A percentile compares a stretch with the other conserved stretches of the same genome.
These are phyloP conservation scores for Ogataea dorogensis DNA, from an alignment of 805 yeast genomes.

Conservation along the genomic window DNA sequence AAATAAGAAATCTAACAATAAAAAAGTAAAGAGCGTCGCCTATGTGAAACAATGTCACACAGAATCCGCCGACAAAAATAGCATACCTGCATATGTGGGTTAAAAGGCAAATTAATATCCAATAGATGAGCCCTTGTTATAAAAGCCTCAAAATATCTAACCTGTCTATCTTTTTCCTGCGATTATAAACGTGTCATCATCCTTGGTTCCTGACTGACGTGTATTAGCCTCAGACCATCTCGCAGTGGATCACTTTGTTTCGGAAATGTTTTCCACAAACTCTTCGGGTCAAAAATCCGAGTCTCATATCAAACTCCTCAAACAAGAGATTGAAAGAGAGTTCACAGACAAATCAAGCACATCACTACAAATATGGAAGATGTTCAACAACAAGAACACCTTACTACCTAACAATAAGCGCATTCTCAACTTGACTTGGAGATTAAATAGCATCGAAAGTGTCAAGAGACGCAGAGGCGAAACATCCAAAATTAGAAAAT, in stretches of 20 bases:
- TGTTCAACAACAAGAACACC: constrained; percentile 36
- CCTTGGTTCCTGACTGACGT: no score
- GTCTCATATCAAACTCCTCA: constrained; percentile 23
- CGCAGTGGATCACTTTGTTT: background rate
- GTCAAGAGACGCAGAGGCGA: constrained; percentile 23
- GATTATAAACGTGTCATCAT: no score
- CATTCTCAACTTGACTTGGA: constrained; percentile 37
- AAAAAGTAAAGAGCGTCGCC: background rate
- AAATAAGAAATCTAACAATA: background rate
- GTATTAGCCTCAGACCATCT: no score
- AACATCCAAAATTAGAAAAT: constrained; percentile 4
- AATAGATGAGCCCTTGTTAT: constrained; percentile 4
- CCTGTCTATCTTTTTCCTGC: no score
- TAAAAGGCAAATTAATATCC: constrained; percentile 1
- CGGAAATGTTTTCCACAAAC: constrained; percentile 6
- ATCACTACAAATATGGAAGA: constrained; percentile 36
- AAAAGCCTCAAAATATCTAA: constrained; percentile 11
- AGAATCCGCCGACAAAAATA: constrained; percentile 9
- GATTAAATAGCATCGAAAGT: constrained; percentile 33
- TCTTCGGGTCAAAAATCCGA: constrained; percentile 8
- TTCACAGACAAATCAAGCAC: constrained; percentile 26
- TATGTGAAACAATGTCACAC: constrained; percentile 3
- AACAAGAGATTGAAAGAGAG: constrained; percentile 32
- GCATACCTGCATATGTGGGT: constrained; percentile 2
- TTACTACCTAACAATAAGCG: constrained; percentile 35